A percentile compares a stretch with the other conserved stretches of the same genome.
These are phyloP conservation scores for Picea abies DNA, from an alignment of 83 land plant species.

Conservation along the genomic window DNA sequence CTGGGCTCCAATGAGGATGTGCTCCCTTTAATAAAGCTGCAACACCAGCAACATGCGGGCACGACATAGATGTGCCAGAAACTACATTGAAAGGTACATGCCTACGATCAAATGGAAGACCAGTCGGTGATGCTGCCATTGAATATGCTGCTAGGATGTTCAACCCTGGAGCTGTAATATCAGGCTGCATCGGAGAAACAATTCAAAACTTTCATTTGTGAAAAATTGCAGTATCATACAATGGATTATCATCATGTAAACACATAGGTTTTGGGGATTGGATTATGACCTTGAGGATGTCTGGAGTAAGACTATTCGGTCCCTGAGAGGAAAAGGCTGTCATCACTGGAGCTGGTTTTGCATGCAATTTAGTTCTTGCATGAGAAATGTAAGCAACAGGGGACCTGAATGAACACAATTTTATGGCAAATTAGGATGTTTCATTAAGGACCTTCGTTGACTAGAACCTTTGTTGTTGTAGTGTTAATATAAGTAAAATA, in stretches of 20 bases:
- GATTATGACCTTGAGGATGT: constrained; percentile 50
- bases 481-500: neutral
- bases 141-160: constrained; percentile 68
- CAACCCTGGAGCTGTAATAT: constrained; percentile 78
- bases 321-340: constrained; percentile 71
- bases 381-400: constrained; percentile 29
- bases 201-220: neutral
- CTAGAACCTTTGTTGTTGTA: neutral
- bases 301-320: constrained; percentile 51
- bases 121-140: constrained; percentile 29
- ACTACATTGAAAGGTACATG: constrained; percentile 28
- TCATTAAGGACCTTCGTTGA: neutral
- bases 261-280: neutral
- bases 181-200: constrained; percentile 54
- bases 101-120: constrained; percentile 23
- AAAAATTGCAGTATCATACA: neutral
- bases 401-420: constrained; percentile 21
- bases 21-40: constrained; percentile 54
- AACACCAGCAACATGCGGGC: constrained; percentile 60
- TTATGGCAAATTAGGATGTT: neutral
- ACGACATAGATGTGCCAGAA: constrained; percentile 74
- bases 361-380: constrained; percentile 13
- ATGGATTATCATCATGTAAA: neutral
- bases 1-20: constrained; percentile 61
- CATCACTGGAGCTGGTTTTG: constrained; percentile 49